Base-by-base conservation (phyloP, 352 stramenopile species). In the Phytophthora podocarpi region DNA sequence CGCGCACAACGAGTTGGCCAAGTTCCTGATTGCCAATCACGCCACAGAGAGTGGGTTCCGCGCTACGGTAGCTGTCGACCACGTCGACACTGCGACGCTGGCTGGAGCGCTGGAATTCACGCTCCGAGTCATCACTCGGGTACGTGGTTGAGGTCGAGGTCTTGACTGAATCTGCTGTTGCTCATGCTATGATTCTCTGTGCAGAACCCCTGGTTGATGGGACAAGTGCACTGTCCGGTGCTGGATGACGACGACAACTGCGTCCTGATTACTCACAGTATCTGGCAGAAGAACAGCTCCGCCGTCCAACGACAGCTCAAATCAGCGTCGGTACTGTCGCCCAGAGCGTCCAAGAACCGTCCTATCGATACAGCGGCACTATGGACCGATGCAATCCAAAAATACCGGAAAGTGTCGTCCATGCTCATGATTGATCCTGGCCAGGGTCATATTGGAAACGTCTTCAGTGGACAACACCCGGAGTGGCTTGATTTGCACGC, bases 401-500 rank as follows among this genome's bases (percentile, higher is more conserved):
- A 80, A 31, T 94, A 91, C 52, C 77, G 85, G 20, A 91, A 91
- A 39, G 80, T 79, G 3, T 76, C 78, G 6, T 87, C 79, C 9
- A 66, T 86, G 10, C 74, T 94, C 65, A 84, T 92, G 64, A 75
- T 92, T 32, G 85, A 94, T 50, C 85, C 85, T 18, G 80, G 85
- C 5, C 85, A 94, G 59, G 85, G 82, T 3, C 82, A 91, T 52
- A 82, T 80, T 10, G 85, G 85, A 10, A 85, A 55, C 12, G 85
- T 94, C 7, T 94, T 84, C 37, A 92, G 82, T 49, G 70, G 64
- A 0, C 85, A 92, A 37, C 81, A 91, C 15, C 80, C 85, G 0
- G 82, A 91, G 43, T 92, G 83, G 81, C 64, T 94, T 23, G 75
- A 78, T 27, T 41, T 92, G 1, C 59, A 64, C 27, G 59, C 59